These are phyloP conservation scores for Ceratocystis lukuohia DNA, from an alignment of 2,329 filamentous ascomycete species.

Conservation along the genomic window DNA sequence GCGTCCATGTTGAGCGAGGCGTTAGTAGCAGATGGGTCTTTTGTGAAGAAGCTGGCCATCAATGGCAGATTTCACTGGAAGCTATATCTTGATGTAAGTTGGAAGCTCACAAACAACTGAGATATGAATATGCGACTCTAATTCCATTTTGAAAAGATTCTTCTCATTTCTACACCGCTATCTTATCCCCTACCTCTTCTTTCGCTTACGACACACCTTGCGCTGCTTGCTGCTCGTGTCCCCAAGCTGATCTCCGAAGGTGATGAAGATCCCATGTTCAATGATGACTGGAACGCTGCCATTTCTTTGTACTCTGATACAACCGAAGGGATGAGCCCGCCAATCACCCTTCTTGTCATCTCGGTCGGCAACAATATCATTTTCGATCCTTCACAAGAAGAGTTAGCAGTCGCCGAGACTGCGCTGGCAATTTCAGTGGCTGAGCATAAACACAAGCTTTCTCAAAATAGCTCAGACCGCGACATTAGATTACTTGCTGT, in stretches of 20 bases:
- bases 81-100: slow-evolving; percentile 81
- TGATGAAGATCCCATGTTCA: slow-evolving; percentile 93
- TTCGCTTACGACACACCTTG: slow-evolving; percentile 84
- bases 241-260: slow-evolving; percentile 75
- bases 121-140: slow-evolving; percentile 11
- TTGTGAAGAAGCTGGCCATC: slow-evolving; percentile 65
- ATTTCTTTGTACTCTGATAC: slow-evolving; percentile 55
- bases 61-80: slow-evolving; percentile 93
- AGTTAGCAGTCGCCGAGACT: slow-evolving; percentile 82
- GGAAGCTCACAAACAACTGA: not conserved
- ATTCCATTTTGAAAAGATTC: slow-evolving; percentile 46
- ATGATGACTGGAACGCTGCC: slow-evolving; percentile 91
- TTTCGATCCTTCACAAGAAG: slow-evolving; percentile 83
- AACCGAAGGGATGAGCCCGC: slow-evolving; percentile 43
- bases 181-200: slow-evolving; percentile 89
- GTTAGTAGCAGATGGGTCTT: slow-evolving; percentile 57
- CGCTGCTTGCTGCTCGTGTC: slow-evolving; percentile 73
- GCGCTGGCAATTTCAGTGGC: slow-evolving; percentile 75
- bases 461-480: slow-evolving; percentile 29
- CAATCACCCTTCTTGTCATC: slow-evolving; percentile 82
- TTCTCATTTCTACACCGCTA: slow-evolving; percentile 82
- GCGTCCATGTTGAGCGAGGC: slow-evolving; percentile 81
- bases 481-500: slow-evolving; percentile 52
- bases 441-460: slow-evolving; percentile 27
- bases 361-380: slow-evolving; percentile 77